A percentile compares a stretch with the other conserved stretches of the same genome.
phyloP scores from a whole-genome alignment of 164 flowering plant genomes.

The Platanus orientalis region DNA sequence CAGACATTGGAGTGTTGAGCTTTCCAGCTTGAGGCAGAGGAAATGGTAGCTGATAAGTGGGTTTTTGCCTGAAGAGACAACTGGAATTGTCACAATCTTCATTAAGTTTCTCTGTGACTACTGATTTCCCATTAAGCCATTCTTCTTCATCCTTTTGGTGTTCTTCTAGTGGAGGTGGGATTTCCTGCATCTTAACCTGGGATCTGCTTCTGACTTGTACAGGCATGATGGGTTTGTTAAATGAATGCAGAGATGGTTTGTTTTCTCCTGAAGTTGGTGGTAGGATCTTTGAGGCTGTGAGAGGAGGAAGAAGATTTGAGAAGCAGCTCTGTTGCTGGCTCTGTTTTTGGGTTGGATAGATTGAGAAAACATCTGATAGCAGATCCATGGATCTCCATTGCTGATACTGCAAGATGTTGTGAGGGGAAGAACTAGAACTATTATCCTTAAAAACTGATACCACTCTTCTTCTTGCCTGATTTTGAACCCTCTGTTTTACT shows the following conservation, averaged over 20 bases:
- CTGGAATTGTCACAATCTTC: conserved; percentile 11
- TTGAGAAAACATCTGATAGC: conserved; percentile 20
- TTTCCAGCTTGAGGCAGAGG: conserved; percentile 2
- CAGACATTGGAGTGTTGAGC: conserved; percentile 8
- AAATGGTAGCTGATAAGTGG: conserved; percentile 11
- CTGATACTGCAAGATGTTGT: conserved; percentile 16
- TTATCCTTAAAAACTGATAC: conserved; percentile 16
- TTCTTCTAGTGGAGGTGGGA: conserved; percentile 12
- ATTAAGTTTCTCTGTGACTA: conserved; percentile 7
- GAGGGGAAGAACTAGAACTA: conserved; percentile 10
- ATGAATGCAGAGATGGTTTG: conserved; percentile 11
- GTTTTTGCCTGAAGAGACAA: conserved; percentile 2
- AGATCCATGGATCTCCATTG: conserved; percentile 27
- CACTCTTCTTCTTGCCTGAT: conserved; percentile 35
- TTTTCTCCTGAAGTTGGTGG: conserved; percentile 15
- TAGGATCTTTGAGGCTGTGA: conserved; percentile 33
- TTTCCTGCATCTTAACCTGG: conserved; percentile 4
- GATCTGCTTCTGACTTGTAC: conserved; percentile 2
- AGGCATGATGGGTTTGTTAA: conserved; percentile 5
- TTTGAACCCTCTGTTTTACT: conserved; percentile 28
- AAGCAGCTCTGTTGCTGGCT: conserved; percentile 21
- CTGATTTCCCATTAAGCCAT: conserved; percentile 21
- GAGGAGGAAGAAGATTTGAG: conserved; percentile 36
- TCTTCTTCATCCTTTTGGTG: conserved; percentile 21
- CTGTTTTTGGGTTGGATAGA: conserved; percentile 24